Conservation (phyloP, 2,329 filamentous ascomycete genomes). For the Nemania diffusa region DNA sequence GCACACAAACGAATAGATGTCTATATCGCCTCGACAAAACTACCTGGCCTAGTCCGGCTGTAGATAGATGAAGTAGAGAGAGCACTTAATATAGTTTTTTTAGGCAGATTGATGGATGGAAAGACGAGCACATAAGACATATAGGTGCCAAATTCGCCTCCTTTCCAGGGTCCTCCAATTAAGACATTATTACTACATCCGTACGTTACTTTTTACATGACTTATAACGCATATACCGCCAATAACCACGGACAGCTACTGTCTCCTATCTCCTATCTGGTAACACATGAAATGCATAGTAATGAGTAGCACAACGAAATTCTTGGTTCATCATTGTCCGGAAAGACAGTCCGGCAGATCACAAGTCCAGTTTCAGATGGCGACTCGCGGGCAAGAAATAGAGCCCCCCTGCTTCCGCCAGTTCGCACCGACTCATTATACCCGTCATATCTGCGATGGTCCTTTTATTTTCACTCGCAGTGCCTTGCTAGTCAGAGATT, state of each 20-base stretch:
- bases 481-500: not conserved
- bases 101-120: not conserved
- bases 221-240: not conserved
- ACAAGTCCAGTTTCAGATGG: not conserved
- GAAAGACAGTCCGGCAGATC: not conserved
- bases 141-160: not conserved
- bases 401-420: not conserved
- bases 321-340: not conserved
- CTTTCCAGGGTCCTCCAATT: not conserved
- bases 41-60: not conserved
- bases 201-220: not conserved
- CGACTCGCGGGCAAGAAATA: not conserved
- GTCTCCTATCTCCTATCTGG: not conserved
- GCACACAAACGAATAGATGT: conserved; percentile 14
- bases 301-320: not conserved
- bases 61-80: not conserved
- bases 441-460: conserved; percentile 12
- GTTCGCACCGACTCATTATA: not conserved
- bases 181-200: not conserved
- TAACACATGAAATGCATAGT: not conserved
- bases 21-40: not conserved
- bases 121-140: not conserved
- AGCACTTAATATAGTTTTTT: not conserved
- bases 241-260: not conserved
- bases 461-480: not conserved